phyloP scores from a whole-genome alignment of 2,329 filamentous ascomycete genomes.

The Arthroderma sp. region DNA sequence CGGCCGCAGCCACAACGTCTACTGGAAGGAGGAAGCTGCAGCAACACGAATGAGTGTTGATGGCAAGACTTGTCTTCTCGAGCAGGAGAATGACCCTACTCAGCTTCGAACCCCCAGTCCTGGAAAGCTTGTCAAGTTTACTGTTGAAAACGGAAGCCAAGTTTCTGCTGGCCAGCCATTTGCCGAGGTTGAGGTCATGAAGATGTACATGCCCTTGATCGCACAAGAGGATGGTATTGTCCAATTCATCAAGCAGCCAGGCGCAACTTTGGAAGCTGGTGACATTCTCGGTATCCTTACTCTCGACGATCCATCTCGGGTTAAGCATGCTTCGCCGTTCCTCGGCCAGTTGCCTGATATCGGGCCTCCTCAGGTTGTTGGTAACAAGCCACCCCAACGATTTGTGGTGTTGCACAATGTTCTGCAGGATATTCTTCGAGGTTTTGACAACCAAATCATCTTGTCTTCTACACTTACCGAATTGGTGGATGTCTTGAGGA shows the following conservation, averaged over 20 bases:
- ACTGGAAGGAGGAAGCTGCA: conserved; percentile 98
- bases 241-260: conserved; percentile 97
- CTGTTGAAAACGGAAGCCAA: conserved; percentile 88
- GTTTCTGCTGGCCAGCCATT: conserved; percentile 84
- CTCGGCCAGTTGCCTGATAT: conserved; percentile 77
- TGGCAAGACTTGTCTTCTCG: conserved; percentile 92
- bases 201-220: conserved; percentile 99
- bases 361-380: conserved; percentile 73
- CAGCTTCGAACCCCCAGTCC: conserved; percentile 89
- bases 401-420: conserved; percentile 66
- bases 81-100: conserved; percentile 98
- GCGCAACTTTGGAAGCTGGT: conserved; percentile 91
- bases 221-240: conserved; percentile 92
- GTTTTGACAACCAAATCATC: conserved; percentile 95
- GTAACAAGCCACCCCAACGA: conserved; percentile 80
- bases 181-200: conserved; percentile 99
- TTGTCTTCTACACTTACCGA: conserved; percentile 80
- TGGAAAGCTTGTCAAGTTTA: conserved; percentile 96
- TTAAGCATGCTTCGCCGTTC: conserved; percentile 94
- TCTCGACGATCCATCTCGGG: conserved; percentile 85
- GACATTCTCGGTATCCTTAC: conserved; percentile 97
- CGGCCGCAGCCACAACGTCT: conserved; percentile 92
- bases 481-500: conserved; percentile 76
- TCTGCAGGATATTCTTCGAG: conserved; percentile 74
- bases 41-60: conserved; percentile 93